Conservation (phyloP, 768 basidiomycete species). For the Tephrocybe rancida region DNA sequence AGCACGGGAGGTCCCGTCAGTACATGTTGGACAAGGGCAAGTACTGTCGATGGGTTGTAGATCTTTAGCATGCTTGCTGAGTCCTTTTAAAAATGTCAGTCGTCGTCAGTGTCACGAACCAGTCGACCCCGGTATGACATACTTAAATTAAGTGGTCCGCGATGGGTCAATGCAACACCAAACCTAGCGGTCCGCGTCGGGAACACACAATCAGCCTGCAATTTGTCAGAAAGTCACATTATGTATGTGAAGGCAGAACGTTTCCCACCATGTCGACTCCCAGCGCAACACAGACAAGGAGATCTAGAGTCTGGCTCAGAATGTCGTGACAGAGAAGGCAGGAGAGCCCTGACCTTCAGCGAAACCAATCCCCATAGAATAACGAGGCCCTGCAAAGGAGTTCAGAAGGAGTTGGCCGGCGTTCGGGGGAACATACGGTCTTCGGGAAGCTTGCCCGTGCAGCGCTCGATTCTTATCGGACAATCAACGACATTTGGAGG, state of each 20-base stretch:
- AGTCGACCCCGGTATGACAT: conserved; percentile 18
- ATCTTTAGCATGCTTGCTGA: conserved; percentile 72
- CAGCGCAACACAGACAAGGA: conserved; percentile 89
- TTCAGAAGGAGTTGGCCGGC: conserved; percentile 13
- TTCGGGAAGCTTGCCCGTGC: conserved; percentile 74
- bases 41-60: conserved; percentile 70
- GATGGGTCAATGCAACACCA: conserved; percentile 83
- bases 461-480: conserved; percentile 70
- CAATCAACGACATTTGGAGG: background rate
- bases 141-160: conserved; percentile 86
- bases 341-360: conserved; percentile 68
- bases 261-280: conserved; percentile 84
- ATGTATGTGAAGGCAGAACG: background rate
- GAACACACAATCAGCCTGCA: conserved; percentile 89
- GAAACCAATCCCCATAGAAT: conserved; percentile 92
- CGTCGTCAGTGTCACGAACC: background rate
- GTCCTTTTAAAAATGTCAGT: conserved; percentile 38
- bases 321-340: background rate
- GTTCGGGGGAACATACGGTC: conserved; percentile 56
- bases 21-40: conserved; percentile 90
- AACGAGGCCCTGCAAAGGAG: conserved; percentile 69
- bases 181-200: conserved; percentile 92
- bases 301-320: conserved; percentile 47
- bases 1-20: conserved; percentile 65
- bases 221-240: conserved; percentile 1